phyloP scores from a whole-genome alignment of 2,329 filamentous ascomycete genomes.

The Calonectria henricotiae region DNA sequence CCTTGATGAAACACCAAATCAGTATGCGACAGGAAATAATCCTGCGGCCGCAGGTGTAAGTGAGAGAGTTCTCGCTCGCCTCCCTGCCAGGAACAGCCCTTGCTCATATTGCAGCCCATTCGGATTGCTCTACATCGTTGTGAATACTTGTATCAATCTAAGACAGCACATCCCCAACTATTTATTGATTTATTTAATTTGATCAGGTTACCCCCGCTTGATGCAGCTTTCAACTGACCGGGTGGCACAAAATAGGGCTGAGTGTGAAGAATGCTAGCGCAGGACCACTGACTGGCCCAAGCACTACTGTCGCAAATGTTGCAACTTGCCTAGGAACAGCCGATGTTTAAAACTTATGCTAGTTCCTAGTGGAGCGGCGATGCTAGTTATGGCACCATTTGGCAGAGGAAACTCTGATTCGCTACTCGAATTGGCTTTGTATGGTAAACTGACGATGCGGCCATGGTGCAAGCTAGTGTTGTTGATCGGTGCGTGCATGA shows the following conservation, averaged over 20 bases:
- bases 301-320: background rate
- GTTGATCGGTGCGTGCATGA: background rate
- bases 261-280: background rate
- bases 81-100: background rate
- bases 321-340: background rate
- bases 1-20: too few species aligned
- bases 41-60: too few species aligned
- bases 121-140: background rate
- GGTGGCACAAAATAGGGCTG: background rate
- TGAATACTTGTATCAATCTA: background rate
- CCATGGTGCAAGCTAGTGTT: background rate
- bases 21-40: too few species aligned
- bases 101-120: background rate
- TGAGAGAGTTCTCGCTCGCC: too few species aligned
- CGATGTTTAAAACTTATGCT: background rate
- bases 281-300: background rate
- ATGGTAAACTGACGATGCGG: background rate
- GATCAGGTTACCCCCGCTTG: background rate
- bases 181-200: background rate
- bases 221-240: background rate
- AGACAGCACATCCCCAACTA: background rate
- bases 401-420: background rate
- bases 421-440: background rate
- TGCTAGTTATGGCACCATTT: background rate
- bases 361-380: background rate